A percentile compares a stretch with the other conserved stretches of the same genome.
Conservation (phyloP, 805 yeast species). For the Priceomyces melissophilus region DNA sequence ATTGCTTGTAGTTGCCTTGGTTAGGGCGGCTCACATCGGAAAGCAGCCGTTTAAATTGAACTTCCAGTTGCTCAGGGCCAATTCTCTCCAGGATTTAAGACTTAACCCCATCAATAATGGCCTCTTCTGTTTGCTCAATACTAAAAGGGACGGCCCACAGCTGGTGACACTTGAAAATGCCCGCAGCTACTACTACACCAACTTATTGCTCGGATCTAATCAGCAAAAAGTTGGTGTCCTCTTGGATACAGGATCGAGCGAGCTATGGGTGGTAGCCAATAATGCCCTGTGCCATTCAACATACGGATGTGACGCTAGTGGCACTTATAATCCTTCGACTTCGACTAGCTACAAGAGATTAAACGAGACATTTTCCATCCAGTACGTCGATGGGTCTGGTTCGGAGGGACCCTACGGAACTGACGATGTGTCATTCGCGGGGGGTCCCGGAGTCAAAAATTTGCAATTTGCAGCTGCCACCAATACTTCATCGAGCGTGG, state of each 20-base stretch:
- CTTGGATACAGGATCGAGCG: conserved; percentile 42
- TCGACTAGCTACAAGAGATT: conserved; percentile 32
- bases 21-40: too few relatives aligned
- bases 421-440: conserved; percentile 50
- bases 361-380: conserved; percentile 36
- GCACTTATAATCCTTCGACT: conserved; percentile 36
- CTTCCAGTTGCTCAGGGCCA: too few relatives aligned
- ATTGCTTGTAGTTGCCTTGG: too few relatives aligned
- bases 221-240: conserved; percentile 25
- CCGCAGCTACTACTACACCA: conserved; percentile 25
- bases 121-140: too few relatives aligned
- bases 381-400: conserved; percentile 48
- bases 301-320: conserved; percentile 38
- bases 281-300: conserved; percentile 16
- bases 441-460: conserved; percentile 43
- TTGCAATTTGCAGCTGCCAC: conserved; percentile 75
- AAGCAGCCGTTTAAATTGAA: too few relatives aligned
- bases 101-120: too few relatives aligned
- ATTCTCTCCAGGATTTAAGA: too few relatives aligned
- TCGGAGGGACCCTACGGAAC: conserved; percentile 69
- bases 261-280: conserved; percentile 31
- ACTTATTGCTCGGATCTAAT: conserved; percentile 26
- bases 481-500: conserved; percentile 56
- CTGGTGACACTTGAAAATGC: background rate
- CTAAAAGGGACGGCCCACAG: background rate